Base-by-base conservation (phyloP, 352 stramenopile genomes). In the Globisporangium radiosum region DNA sequence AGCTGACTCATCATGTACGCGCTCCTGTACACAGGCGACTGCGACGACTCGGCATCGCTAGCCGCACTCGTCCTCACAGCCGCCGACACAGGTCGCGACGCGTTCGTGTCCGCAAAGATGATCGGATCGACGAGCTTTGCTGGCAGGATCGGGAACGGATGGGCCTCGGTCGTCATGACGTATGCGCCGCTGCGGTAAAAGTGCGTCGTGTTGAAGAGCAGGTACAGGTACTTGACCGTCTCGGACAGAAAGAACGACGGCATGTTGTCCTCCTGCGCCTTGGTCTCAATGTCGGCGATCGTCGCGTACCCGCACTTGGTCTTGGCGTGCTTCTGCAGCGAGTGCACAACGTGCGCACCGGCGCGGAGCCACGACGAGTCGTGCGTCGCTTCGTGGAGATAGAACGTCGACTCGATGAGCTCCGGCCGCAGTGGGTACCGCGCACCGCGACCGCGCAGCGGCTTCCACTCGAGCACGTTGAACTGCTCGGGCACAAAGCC, bases 141-240 rank as follows among this genome's bases (percentile, higher is more conserved):
- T 4, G 77, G 71, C 14, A 91, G 70, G 8, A 91, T 76, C 7
- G 82, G 84, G 68, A 99, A 95, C 49, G 95, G 92, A 72, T 99
- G 96, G 5, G 94, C 96, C 65, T 99, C 96, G 0, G 96, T 99
- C 37, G 95, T 98, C 69, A 98, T 98, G 25, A 99, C 82, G 75
- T 97, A 98, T 42, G 91, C 81, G 19, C 86, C 73, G 9, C 89
- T 63, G 40, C 87, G 78, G 37, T 98, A 72, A 59, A 97, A 92
- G 54, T 98, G 95, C 25, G 91, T 90, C 47, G 73, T 86, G 65
- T 91, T 87, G 55, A 92, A 99, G 5, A 98, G 90, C 52, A 99
- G 63, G 72, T 98, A 99, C 3, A 99, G 76, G 72, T 99, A 99
- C 72, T 99, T 99, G 69, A 97, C 88, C 11, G 97, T 99, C 75